Base-by-base conservation (phyloP, 2,329 filamentous ascomycete species). In the Colletotrichum filicis region DNA sequence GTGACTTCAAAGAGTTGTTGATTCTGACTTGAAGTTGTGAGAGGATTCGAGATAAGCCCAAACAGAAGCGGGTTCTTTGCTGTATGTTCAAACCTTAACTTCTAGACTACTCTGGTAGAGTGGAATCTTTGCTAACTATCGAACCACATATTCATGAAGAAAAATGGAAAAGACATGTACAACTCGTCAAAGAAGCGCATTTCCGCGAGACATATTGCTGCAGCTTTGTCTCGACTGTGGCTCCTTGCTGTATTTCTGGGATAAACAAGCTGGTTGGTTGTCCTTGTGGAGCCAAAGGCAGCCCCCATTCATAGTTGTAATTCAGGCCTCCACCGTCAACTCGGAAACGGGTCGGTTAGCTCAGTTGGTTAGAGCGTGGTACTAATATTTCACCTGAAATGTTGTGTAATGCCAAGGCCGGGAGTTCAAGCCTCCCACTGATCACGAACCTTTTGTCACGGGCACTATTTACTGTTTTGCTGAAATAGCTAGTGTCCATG, bases 291-390 rank as follows among this genome's bases (percentile, higher is more conserved):
- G 42, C 42, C 19, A 0, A 3, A 7, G 9, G n/a, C 4, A 3
- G 22, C 5, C 2, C 9, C 26, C 9, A 16, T 30, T 30, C 28
- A 53, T 68, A 0, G 14, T 4, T 5, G 1, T 12, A 3, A 19
- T 30, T 42, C 1, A 16, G 9, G 8, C 1, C 0, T 0, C 0
- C 0, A 0, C 1, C 0, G 0, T 1, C 42, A 59, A 19, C 12
- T 26, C n/a, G 1, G 14, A 60, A 64, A 56, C 32, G 53, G 70
- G 70, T 72, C 70, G 70, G 70, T 72, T 72, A 72, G 66, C 70
- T 72, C 69, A 72, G 69, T 72, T 72, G 69, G 69, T 72, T 69
- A 69, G 69, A 72, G 69, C 69, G 69, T 72, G 69, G 69, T 72
- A 72, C 69, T 72, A 72, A 72, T 72, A 72, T 63, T 53, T 64